Evolutionary conservation across 139 green algal species (phyloP), one percentile per base, ranked within the genome.

Genomic region (Chlorella sorokiniana): DNA sequence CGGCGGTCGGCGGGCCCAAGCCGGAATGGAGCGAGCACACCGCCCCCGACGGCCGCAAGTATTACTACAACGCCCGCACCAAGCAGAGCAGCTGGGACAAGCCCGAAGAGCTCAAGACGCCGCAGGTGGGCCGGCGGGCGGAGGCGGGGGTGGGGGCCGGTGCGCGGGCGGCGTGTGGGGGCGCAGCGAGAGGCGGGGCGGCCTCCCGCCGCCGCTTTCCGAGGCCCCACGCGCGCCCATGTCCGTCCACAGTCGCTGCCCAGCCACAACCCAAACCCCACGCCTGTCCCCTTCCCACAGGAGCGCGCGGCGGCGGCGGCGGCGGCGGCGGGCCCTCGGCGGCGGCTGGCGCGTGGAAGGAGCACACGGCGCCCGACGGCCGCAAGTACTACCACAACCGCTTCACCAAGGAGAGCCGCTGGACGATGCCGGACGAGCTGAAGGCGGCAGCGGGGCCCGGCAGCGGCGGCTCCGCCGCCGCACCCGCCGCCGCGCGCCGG

Each of bases 361-460:
- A 98, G 87, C 91, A 92, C 89, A 95, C 89, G 4, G 87, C 86
- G 1, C 89, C 92, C 1, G 94, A 98, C 71, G 95, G 95, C 1
- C 85, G 93, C 63, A 96, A 93, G 81, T 98, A 98, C 80, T 98
- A 95, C 78, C 93, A 97, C 90, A 98, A 98, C 85, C 88, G 89
- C 68, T 59, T 83, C 25, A 93, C 87, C 31, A 91, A 91, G 83
- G 84, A 97, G 88, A 96, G 91, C 81, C 85, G 76, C 45, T 98
- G 95, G 95, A 90, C 83, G 2, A 91, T 95, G 71, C 95, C 95
- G 0, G 89, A 95, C 7, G 94, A 96, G 79, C 74, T 97, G 44
- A 88, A 86, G 79, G 76, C 76, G 9, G 79, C 83, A 3, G 59
- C 72, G 4, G 77, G 63, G n/a, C 75, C 62, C 29, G 52, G 83